These are phyloP conservation scores for Neoboletus brunneissimus DNA, from an alignment of 768 basidiomycete species.

Conservation along the genomic window DNA sequence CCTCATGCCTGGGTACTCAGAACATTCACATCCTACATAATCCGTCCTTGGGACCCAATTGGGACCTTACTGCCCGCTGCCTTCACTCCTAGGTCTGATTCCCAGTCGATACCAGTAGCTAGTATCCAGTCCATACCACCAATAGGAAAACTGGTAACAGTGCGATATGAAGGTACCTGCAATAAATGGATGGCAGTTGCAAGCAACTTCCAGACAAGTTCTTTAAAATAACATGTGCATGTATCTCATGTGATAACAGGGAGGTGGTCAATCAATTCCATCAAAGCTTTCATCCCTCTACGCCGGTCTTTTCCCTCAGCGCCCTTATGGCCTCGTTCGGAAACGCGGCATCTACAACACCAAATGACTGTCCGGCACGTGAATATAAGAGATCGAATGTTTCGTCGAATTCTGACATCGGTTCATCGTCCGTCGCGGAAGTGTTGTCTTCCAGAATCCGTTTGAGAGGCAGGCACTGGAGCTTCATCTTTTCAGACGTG, in stretches of 20 bases:
- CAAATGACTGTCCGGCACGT: constrained; percentile 14
- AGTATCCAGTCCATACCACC: constrained; percentile 1
- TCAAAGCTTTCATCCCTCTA: neutral
- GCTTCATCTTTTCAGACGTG: constrained; percentile 22
- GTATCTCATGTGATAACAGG: neutral
- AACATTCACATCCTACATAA: constrained; percentile 16
- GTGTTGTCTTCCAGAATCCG: constrained; percentile 12
- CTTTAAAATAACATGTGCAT: neutral
- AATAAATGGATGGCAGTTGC: constrained; percentile 6
- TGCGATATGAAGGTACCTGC: constrained; percentile 2
- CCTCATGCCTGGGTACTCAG: neutral
- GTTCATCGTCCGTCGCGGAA: constrained; percentile 14
- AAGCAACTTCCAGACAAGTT: neutral
- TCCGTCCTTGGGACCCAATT: neutral
- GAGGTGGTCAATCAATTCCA: neutral
- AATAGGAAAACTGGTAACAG: neutral
- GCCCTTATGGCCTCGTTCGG: constrained; percentile 18
- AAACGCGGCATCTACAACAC: constrained; percentile 23
- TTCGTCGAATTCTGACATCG: constrained; percentile 13
- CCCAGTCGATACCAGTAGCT: constrained; percentile 4
- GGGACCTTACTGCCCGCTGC: neutral
- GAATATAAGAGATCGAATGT: constrained; percentile 29
- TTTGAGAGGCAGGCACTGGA: constrained; percentile 25
- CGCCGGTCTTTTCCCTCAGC: constrained; percentile 11
- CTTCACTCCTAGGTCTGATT: neutral